Evolutionary conservation across 2,329 filamentous ascomycete species (phyloP).

Genomic region (Fusarium tanahbumbuense): DNA sequence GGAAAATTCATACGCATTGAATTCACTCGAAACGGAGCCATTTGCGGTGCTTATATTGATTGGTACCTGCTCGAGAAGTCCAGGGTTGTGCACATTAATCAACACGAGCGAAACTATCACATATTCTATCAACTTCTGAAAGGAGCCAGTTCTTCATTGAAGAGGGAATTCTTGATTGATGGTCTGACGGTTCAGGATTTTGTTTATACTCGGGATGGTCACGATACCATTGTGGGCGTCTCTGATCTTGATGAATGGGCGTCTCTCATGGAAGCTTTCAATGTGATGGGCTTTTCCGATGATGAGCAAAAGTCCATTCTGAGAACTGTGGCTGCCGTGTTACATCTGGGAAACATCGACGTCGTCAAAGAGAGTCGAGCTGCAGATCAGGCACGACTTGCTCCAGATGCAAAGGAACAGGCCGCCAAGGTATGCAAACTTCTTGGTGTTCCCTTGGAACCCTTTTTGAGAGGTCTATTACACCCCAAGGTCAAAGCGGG

Average conservation of each 20-base stretch:
- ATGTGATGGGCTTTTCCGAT: conserved; percentile 91
- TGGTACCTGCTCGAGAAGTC: conserved; percentile 99
- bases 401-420: conserved; percentile 78
- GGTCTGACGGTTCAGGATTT: conserved; percentile 86
- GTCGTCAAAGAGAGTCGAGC: conserved; percentile 91
- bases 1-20: conserved; percentile 99
- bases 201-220: conserved; percentile 89
- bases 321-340: conserved; percentile 86
- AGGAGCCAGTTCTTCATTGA: conserved; percentile 80
- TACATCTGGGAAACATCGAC: conserved; percentile 92
- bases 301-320: conserved; percentile 86
- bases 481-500: conserved; percentile 96
- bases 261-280: conserved; percentile 88
- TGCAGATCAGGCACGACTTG: conserved; percentile 88
- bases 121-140: conserved; percentile 95
- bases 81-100: conserved; percentile 89
- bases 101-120: conserved; percentile 94
- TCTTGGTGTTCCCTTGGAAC: conserved; percentile 84
- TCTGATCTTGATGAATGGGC: conserved; percentile 94
- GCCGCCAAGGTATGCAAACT: conserved; percentile 84
- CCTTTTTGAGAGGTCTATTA: conserved; percentile 87
- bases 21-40: conserved; percentile 87
- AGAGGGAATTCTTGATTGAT: conserved; percentile 80
- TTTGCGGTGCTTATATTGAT: conserved; percentile 95
- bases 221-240: conserved; percentile 90